Evolutionary conservation across 176 grass and related monocot genomes (phyloP).

Genomic region (Eremochloa ophiuroides): DNA sequence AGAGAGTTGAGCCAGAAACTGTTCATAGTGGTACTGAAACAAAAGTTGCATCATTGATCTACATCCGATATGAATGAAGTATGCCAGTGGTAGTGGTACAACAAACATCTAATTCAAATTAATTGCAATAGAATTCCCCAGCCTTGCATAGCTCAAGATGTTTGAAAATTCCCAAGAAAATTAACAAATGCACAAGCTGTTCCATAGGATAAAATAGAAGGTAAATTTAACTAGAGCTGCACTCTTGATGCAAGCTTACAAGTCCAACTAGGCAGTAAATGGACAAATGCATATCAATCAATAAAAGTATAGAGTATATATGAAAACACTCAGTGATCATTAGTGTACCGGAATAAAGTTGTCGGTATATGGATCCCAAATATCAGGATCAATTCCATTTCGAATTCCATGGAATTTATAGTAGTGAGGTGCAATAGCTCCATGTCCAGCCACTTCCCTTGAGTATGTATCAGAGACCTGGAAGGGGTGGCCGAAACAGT

Average conservation of each 20-base stretch:
- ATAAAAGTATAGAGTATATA: background rate
- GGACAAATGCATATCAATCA: background rate
- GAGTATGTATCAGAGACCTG: slow-evolving; percentile 89
- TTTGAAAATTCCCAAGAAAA: background rate
- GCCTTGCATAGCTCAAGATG: background rate
- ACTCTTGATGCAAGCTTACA: background rate
- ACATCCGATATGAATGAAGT: background rate
- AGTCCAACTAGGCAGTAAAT: slow-evolving; percentile 7
- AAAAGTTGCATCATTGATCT: background rate
- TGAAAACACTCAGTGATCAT: background rate
- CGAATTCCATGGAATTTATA: slow-evolving; percentile 72
- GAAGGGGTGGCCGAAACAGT: slow-evolving; percentile 17
- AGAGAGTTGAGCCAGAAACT: slow-evolving; percentile 6
- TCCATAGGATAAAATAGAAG: background rate
- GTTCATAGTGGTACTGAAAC: background rate
- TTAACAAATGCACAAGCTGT: background rate
- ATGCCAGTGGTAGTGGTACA: background rate
- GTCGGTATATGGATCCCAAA: slow-evolving; percentile 73
- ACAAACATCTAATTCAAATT: background rate
- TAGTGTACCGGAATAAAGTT: slow-evolving; percentile 50
- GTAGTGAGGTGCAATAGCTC: slow-evolving; percentile 79
- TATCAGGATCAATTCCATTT: slow-evolving; percentile 79
- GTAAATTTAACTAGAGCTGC: background rate
- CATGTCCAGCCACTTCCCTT: slow-evolving; percentile 79
- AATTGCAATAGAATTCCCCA: background rate